These are phyloP conservation scores for Bipolaris bicolor DNA, from an alignment of 2,329 filamentous ascomycete species.

Conservation along the genomic window DNA sequence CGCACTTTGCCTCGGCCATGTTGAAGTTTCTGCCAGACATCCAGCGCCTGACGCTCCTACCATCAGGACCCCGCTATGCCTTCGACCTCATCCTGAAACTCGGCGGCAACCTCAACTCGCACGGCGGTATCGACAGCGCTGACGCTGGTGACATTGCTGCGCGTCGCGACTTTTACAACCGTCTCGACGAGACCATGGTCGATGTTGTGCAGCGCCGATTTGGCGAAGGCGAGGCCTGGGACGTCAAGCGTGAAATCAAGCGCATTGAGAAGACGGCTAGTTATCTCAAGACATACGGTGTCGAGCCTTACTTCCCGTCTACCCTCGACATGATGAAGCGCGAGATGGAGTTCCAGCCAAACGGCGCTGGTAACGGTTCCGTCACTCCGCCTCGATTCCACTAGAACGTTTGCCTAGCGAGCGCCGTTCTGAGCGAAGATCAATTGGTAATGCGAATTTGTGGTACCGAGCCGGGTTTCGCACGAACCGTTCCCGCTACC, in stretches of 20 bases:
- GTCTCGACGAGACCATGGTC: conserved; percentile 59
- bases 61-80: conserved; percentile 56
- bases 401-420: conserved; percentile 18
- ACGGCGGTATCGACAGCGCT: conserved; percentile 58
- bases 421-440: conserved; percentile 18
- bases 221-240: conserved; percentile 60
- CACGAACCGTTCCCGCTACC: neutral
- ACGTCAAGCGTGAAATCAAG: conserved; percentile 60
- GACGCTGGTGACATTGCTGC: conserved; percentile 57
- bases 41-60: conserved; percentile 56
- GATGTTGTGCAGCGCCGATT: conserved; percentile 59
- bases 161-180: conserved; percentile 57
- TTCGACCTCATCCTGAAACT: conserved; percentile 63
- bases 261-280: conserved; percentile 62
- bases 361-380: conserved; percentile 33
- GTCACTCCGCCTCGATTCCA: conserved; percentile 47
- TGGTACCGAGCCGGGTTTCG: no score
- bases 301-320: conserved; percentile 60
- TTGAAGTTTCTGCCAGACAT: conserved; percentile 62
- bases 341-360: conserved; percentile 45
- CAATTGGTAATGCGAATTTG: no score
- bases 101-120: conserved; percentile 61
- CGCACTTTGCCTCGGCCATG: conserved; percentile 61
- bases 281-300: conserved; percentile 59
- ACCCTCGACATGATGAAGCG: conserved; percentile 59